Base-by-base conservation (phyloP, 2,329 filamentous ascomycete genomes). In the Monosporascus sp. region DNA sequence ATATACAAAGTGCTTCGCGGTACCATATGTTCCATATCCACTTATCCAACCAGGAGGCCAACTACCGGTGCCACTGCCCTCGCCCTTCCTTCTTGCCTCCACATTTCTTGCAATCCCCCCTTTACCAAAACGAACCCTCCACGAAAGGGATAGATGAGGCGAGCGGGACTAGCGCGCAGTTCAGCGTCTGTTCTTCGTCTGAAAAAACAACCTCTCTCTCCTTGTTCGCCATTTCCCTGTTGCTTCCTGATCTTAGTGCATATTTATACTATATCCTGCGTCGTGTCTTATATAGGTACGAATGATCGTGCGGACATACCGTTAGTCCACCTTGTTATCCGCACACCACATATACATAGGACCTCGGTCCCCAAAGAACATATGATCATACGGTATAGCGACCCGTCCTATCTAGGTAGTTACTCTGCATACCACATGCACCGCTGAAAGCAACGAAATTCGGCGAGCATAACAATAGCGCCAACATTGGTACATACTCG, bases 1-100 rank as follows among this genome's bases (percentile, higher is more conserved):
- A 62, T 63, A 61, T 57, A 62, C 56, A 60, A 60, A 57, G 55
- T 60, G 50, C 56, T 61, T 58, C 54, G 51, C 50, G 55, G 43
- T 46, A 31, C n/a, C 41, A 17, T 31, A 46, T 46, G 6, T 18
- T 6, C 7, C 6, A 35, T 24, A 25, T 46, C 44, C 31, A 22
- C 2, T 35, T 52, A 7, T 14, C 15, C 20, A 48, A 36, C 37
- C 37, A 49, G 24, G 35, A 49, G 38, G 43, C 44, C 50, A 49
- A 46, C 47, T 50, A 53, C 43, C 39, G 46, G 27, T 53, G 41
- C 37, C 45, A 25, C 15, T 46, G 41, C n/a, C 35, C 22, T 46
- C 48, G 51, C 48, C 51, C 41, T 52, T 44, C 24, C 20, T 36
- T 49, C 43, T 35, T 18, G 36, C 39, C 51, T 43, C 46, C 49